Base-by-base conservation (phyloP, 352 stramenopile species). In the Globisporangium middletonii region DNA sequence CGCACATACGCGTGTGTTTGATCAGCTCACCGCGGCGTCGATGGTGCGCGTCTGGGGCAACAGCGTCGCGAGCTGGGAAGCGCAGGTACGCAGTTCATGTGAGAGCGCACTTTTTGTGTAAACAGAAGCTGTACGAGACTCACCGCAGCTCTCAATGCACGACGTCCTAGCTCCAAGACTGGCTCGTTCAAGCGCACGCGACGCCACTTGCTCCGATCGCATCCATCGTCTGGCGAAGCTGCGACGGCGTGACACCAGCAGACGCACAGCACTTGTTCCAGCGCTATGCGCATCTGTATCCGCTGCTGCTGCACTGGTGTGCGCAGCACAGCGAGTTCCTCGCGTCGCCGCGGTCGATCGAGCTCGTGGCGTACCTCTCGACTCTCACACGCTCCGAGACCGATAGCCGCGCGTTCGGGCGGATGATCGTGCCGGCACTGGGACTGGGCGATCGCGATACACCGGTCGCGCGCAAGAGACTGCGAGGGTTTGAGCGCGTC, bases 1-100 rank as follows among this genome's bases (percentile, higher is more conserved):
- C n/a, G 33, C 27, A 49, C 26, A 26, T 43, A 37, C 26, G 1
- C 46, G 60, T 28, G 19, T 75, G 27, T 75, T 79, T 53, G 66
- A 80, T 26, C 23, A 46, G 12, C 48, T 79, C 43, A 57, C 54
- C 9, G 44, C 71, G 7, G 23, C 50, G 26, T 69, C 52, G 41
- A 72, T 62, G 53, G 44, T 69, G 38, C 42, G 46, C 19, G 61
- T 82, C 27, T 82, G 73, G 73, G 68, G 59, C 13, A 79, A 79
- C 52, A 56, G 77, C 50, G 56, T 77, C 6, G 65, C 70, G 26
- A 77, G 60, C 18, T 82, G 73, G 73, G 55, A 62, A 2, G 61
- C 48, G 1, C 57, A 63, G 57, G 57, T 63, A 46, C n/a, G 19
- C 19, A 12, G 33, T 19, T 33, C 38, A 18, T 49, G 3, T 13